Percentiles rank a stretch among this genome's conserved stretches.
phyloP scores from a whole-genome alignment of 2,329 filamentous ascomycete species.

The Hypocrella siamensis region DNA sequence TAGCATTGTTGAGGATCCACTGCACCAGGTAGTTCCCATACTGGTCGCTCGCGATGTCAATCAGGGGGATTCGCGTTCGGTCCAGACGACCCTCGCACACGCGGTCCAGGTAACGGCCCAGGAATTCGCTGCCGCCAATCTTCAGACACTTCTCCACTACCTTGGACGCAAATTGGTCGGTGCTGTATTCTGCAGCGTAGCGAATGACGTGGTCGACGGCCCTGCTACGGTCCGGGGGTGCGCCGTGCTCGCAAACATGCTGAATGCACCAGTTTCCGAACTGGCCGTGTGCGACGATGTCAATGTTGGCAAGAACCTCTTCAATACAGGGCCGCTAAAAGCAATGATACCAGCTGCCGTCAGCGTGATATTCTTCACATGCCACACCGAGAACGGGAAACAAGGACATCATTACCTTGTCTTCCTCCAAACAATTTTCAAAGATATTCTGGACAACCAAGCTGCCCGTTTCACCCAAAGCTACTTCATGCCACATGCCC shows the following conservation, averaged over 20 bases:
- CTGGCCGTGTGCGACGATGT: constrained; percentile 91
- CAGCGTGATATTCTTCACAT: not conserved
- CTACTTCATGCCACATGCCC: constrained; percentile 98
- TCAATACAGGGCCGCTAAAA: constrained; percentile 87
- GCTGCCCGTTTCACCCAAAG: constrained; percentile 90
- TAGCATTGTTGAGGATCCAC: constrained; percentile 84
- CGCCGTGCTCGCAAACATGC: constrained; percentile 94
- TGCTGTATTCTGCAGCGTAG: constrained; percentile 90
- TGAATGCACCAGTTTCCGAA: constrained; percentile 99
- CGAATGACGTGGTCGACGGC: constrained; percentile 92
- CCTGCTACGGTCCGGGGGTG: constrained; percentile 75
- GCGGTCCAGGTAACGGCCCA: constrained; percentile 81
- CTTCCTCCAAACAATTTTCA: constrained; percentile 95
- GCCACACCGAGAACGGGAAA: not conserved
- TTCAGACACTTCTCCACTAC: constrained; percentile 99
- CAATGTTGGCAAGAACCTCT: constrained; percentile 87
- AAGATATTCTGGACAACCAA: constrained; percentile 99
- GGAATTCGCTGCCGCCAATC: constrained; percentile 80
- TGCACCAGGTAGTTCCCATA: constrained; percentile 98
- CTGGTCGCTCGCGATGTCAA: constrained; percentile 96
- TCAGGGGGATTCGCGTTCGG: constrained; percentile 87
- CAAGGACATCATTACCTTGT: constrained; percentile 51
- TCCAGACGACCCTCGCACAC: constrained; percentile 85
- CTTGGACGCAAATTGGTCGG: constrained; percentile 98
- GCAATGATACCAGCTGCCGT: not conserved